Evolutionary conservation across 305 asterid genomes (phyloP), one percentile per base, ranked within the genome.

Genomic region (Lippia alba): DNA sequence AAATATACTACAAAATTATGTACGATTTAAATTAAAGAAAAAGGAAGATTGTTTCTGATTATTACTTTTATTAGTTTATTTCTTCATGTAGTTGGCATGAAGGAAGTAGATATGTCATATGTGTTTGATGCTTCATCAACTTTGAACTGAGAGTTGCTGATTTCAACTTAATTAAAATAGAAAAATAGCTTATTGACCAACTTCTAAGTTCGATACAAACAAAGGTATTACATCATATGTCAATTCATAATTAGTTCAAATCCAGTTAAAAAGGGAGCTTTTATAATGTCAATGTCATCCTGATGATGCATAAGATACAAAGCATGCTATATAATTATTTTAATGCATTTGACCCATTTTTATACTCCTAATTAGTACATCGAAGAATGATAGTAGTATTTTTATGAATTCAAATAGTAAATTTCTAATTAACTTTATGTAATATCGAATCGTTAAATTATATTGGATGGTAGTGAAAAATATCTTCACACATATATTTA

Each of bases 211-310:
- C 45, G 48, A 55, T 51, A 59, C 49, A 59, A 33, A 40, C 61
- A 57, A 59, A 50, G 58, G 72, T 65, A 40, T 14, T 40, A 49
- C 16, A 61, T 32, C 49, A 56, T 24, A 20, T 57, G 57, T 65
- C 62, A 19, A 56, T 63, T 57, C 30, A 19, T 5, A 57, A 45
- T 71, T 74, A 55, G 33, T 32, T 16, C 67, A 57, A 48, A 69
- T 69, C 72, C 62, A 57, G 63, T 45, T 5, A 30, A 51, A 40
- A 32, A 72, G 16, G 9, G 16, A 30, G 6, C 75, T 59, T 70
- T 41, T 16, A 51, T 18, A 39, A 40, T 67, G 70, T 67, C 64
- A 61, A 44, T 15, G 56, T 69, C 67, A 58, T 44, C 15, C 54
- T 14, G 57, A 64, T 57, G 61, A 50, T 67, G 65, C 71, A 24